Conservation (phyloP, 495 filamentous ascomycete species). For the Penicillium maclennaniae region DNA sequence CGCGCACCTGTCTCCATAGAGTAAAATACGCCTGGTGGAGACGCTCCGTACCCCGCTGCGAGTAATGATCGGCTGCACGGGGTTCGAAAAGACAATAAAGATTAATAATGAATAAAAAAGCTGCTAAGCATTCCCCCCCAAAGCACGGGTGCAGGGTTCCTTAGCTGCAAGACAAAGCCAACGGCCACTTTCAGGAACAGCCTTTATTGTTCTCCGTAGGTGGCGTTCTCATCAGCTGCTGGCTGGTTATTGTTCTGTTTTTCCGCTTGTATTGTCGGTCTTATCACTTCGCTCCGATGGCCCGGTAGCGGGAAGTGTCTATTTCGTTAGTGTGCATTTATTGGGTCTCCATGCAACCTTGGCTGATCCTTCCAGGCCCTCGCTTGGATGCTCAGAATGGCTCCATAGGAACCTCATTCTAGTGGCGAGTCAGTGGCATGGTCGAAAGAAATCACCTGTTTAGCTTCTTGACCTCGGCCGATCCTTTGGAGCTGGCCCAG, state of each 20-base stretch:
- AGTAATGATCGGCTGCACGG: constrained; percentile 15
- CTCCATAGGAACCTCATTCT: not conserved
- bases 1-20: not conserved
- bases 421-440: constrained; percentile 7
- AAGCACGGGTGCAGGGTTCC: not conserved
- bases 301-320: not conserved
- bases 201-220: not conserved
- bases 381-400: constrained; percentile 3
- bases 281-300: not conserved
- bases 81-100: constrained; percentile 1
- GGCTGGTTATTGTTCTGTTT: not conserved
- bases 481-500: constrained; percentile 2
- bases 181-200: not conserved
- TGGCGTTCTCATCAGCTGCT: not conserved
- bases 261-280: not conserved
- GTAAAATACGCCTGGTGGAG: not conserved
- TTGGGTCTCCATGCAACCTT: constrained; percentile 1
- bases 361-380: not conserved
- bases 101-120: constrained; percentile 6
- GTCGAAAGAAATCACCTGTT: not conserved
- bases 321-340: not conserved
- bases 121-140: not conserved
- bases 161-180: not conserved
- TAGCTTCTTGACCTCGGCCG: not conserved
- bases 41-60: constrained; percentile 11